Conservation (phyloP, 2,329 filamentous ascomycete species). For the Emergomyces orientalis region DNA sequence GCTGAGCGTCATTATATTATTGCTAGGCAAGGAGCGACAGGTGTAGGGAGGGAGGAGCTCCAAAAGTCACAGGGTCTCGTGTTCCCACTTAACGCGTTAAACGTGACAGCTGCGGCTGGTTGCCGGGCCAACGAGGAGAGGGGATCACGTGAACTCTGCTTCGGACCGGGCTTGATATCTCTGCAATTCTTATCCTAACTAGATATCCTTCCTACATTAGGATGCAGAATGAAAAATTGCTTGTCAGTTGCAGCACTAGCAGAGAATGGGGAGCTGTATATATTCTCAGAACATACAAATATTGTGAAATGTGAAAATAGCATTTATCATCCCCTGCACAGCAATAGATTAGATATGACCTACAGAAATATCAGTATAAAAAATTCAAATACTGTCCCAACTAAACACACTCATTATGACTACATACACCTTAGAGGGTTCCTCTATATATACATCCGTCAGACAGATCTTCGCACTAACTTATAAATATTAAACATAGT, state of each 20-base stretch:
- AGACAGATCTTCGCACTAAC: too few relatives aligned
- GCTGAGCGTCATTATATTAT: not conserved
- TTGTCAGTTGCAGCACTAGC: not conserved
- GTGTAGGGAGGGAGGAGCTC: not conserved
- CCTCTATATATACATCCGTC: too few relatives aligned
- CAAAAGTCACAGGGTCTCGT: constrained; percentile 1
- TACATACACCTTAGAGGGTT: too few relatives aligned
- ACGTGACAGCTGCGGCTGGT: not conserved
- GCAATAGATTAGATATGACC: too few relatives aligned
- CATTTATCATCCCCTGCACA: not conserved
- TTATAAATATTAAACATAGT: too few relatives aligned
- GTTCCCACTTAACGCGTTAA: constrained; percentile 7
- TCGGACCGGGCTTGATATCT: too few relatives aligned
- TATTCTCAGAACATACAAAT: too few relatives aligned
- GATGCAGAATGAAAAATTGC: not conserved
- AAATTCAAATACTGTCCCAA: too few relatives aligned
- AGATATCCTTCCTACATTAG: too few relatives aligned
- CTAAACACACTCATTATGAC: not conserved
- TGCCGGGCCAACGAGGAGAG: not conserved
- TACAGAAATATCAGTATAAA: too few relatives aligned
- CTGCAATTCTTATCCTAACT: too few relatives aligned
- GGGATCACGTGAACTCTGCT: not conserved
- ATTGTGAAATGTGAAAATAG: not conserved
- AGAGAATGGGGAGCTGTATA: not conserved
- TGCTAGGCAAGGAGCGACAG: not conserved